Evolutionary conservation across 352 stramenopile genomes (phyloP), one percentile per base, ranked within the genome.

Genomic region (Pythium dissimile): DNA sequence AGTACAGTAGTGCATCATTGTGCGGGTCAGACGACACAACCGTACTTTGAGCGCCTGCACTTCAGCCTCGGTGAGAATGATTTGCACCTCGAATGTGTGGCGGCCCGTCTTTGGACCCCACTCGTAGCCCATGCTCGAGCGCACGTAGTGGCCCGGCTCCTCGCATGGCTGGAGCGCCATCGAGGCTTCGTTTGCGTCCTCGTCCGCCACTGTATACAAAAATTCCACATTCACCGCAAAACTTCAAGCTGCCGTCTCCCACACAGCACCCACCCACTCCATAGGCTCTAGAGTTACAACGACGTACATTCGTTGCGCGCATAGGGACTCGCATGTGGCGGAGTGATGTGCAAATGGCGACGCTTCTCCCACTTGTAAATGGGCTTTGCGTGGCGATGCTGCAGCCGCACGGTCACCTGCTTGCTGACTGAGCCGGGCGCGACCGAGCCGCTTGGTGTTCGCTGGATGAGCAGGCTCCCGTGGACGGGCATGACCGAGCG

Each of bases 331-430:
- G 38, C 12, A 30, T 55, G 42, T 20, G 46, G 16, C 10, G 48
- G 28, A 18, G 37, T 31, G 39, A 44, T 39, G 59, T 62, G 15
- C 52, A 64, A 15, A 16, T 46, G 45, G 5, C 45, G 59, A 5
- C 73, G 65, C 34, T 72, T 77, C 37, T 86, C 77, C 77, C 77
- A 86, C 26, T 69, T 69, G 39, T 86, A 86, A 15, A 84, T 73
- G 1, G 77, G 74, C 44, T 86, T 86, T 23, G 66, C 62, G 1
- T 66, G 32, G 18, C 67, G 71, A 24, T 55, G n/a, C n/a, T n/a
- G 70, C 15, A 64, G 56, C 8, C 64, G 42, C 20, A 51, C 42
- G 2, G 24, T 54, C 15, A 72, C 53, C 43, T 82, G 69, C 24
- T 77, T 84, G 44, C 63, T 72, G 28, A 54, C 48, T 8, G 69